Conservation (phyloP, 1,284 basidiomycete species). For the Rhodotorula sp. region DNA sequence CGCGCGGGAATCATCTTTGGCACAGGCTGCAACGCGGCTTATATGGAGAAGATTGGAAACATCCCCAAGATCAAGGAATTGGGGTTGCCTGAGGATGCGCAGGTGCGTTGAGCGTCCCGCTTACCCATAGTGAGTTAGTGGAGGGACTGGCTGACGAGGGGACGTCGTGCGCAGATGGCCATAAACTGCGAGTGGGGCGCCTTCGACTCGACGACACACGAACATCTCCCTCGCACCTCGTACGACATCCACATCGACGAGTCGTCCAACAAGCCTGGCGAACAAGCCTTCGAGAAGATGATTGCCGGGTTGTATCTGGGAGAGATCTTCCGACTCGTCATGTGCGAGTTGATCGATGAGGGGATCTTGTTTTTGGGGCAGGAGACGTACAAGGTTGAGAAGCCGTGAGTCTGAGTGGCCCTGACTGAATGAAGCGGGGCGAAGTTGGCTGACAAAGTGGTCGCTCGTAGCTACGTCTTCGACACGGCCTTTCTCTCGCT, state of each 20-base stretch:
- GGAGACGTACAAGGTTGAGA: slow-evolving; percentile 54
- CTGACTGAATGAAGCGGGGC: neutral
- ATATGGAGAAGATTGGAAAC: slow-evolving; percentile 72
- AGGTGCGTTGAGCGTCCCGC: neutral
- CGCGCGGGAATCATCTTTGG: slow-evolving; percentile 93
- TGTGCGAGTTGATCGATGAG: slow-evolving; percentile 94
- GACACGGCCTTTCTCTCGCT: slow-evolving; percentile 96
- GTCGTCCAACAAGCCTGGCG: slow-evolving; percentile 90
- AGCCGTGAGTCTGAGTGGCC: slow-evolving; percentile 35
- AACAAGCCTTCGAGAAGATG: slow-evolving; percentile 96
- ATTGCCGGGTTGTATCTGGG: slow-evolving; percentile 97
- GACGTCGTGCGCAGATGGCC: slow-evolving; percentile 65
- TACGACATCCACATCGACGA: slow-evolving; percentile 93
- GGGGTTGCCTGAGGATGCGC: slow-evolving; percentile 61
- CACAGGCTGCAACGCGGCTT: slow-evolving; percentile 95
- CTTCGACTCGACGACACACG: slow-evolving; percentile 93
- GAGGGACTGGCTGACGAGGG: slow-evolving; percentile 45
- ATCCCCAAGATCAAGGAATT: slow-evolving; percentile 72
- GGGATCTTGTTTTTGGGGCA: slow-evolving; percentile 96
- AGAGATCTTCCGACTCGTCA: slow-evolving; percentile 88
- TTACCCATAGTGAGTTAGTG: neutral
- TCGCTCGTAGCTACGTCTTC: slow-evolving; percentile 54
- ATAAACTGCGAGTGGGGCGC: slow-evolving; percentile 99
- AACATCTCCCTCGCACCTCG: slow-evolving; percentile 81
- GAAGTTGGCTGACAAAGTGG: neutral